These are phyloP conservation scores for Aspergillus ellipticus DNA, from an alignment of 495 filamentous ascomycete species.

Conservation along the genomic window DNA sequence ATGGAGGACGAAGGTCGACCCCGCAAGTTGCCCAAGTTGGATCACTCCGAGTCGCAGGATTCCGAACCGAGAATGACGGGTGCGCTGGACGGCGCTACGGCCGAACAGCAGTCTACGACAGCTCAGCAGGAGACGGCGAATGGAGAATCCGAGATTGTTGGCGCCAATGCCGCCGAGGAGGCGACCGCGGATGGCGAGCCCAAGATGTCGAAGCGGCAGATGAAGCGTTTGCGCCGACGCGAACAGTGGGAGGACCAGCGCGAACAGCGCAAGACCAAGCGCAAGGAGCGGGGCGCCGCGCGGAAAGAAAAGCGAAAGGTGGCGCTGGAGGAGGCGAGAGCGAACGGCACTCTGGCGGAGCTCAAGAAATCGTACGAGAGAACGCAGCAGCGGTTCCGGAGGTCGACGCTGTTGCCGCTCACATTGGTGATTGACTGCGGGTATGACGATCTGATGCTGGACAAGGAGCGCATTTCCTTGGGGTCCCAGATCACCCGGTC, in stretches of 20 bases:
- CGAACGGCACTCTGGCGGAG: constrained; percentile 25
- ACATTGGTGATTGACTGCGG: constrained; percentile 85
- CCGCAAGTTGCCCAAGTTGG: constrained; percentile 48
- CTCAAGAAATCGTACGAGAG: constrained; percentile 36
- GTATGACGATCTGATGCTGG: constrained; percentile 84
- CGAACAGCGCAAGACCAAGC: constrained; percentile 63
- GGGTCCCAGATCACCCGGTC: constrained; percentile 75
- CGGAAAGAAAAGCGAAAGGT: constrained; percentile 57
- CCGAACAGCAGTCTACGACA: background rate
- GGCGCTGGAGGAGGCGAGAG: constrained; percentile 31
- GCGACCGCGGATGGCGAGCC: constrained; percentile 20
- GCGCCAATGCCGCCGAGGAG: background rate
- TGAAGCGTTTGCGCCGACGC: constrained; percentile 65
- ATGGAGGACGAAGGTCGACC: constrained; percentile 56
- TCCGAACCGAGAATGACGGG: constrained; percentile 33
- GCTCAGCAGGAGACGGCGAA: background rate
- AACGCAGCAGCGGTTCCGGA: constrained; percentile 24
- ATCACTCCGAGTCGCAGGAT: constrained; percentile 24
- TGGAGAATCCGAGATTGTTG: constrained; percentile 9
- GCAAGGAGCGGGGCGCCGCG: constrained; percentile 66
- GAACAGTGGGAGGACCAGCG: constrained; percentile 66
- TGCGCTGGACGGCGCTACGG: constrained; percentile 24
- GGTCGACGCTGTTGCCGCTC: constrained; percentile 59
- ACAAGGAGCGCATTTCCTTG: constrained; percentile 78
- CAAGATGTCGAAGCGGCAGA: constrained; percentile 71